Base-by-base conservation (phyloP, 352 stramenopile species). In the Phytophthora tentaculata region DNA sequence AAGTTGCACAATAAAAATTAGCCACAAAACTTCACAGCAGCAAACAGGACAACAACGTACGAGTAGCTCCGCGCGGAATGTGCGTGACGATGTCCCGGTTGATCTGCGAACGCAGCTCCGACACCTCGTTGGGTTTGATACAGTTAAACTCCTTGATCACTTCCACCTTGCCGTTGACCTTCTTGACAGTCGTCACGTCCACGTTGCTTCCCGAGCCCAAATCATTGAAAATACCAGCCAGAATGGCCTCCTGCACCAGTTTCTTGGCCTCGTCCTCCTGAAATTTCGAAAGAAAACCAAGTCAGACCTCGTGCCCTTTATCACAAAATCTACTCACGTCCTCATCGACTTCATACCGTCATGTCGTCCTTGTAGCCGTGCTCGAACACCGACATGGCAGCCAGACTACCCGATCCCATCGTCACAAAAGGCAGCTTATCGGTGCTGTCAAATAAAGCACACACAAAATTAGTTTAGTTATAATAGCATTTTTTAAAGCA, bases 201-300 rank as follows among this genome's bases (percentile, higher is more conserved):
- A 98, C 94, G 84, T 99, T 99, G 72, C 81, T 97, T 26, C 98
- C 97, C 52, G 88, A 98, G 49, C 98, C 97, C 37, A 99, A 79
- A 80, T 99, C 97, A 80, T 99, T 99, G 77, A 98, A 99, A 67
- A 99, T 92, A 79, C 98, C 97, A 0, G 97, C 96, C 19, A 97
- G 68, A 68, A 99, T 99, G 9, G 97, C 93, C 22, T 98, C 81
- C 67, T 98, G 88, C 41, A 99, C 97, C 52, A 99, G 80, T 55
- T 93, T 87, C 61, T 99, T 95, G n/a, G 97, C 98, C 59, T 99
- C 96, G 1, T 85, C 93, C 76, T 99, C 97, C 81, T 90, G 32
- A 9, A 69, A 59, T 56, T 22, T 32, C 24, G 13, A 45, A 29
- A 56, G 2, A 5, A 52, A 28, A n/a, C 13, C 12, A 39, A 20